Evolutionary conservation across 2,329 filamentous ascomycete genomes (phyloP).

Genomic region (Rutstroemia sp.): DNA sequence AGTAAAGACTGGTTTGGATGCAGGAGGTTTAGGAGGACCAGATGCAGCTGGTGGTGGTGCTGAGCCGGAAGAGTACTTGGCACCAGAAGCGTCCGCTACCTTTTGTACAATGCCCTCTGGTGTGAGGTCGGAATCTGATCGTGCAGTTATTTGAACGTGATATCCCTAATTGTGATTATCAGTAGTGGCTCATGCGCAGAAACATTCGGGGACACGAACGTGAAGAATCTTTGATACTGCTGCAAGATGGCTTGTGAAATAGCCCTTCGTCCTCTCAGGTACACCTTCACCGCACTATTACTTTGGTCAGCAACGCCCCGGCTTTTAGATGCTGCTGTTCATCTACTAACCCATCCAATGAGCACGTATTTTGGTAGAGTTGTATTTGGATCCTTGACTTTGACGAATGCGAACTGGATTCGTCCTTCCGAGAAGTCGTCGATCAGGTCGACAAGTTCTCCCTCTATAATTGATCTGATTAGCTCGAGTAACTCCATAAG

Average conservation of each 20-base stretch:
- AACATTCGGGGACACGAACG: slow-evolving; percentile 35
- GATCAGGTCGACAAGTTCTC: slow-evolving; percentile 80
- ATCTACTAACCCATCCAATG: slow-evolving; percentile 66
- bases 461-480: slow-evolving; percentile 50
- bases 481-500: neutral
- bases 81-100: slow-evolving; percentile 86
- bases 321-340: neutral
- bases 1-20: slow-evolving; percentile 88
- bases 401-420: slow-evolving; percentile 94
- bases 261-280: slow-evolving; percentile 96
- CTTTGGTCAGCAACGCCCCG: slow-evolving; percentile 18
- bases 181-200: slow-evolving; percentile 1
- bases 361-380: slow-evolving; percentile 84
- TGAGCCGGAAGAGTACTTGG: slow-evolving; percentile 77
- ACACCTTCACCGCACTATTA: slow-evolving; percentile 84
- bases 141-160: slow-evolving; percentile 94
- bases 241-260: slow-evolving; percentile 90
- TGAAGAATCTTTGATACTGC: slow-evolving; percentile 88
- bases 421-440: slow-evolving; percentile 96
- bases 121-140: slow-evolving; percentile 81
- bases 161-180: slow-evolving; percentile 54
- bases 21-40: slow-evolving; percentile 51
- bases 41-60: slow-evolving; percentile 41
- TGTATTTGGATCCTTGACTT: slow-evolving; percentile 92
- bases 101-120: slow-evolving; percentile 87